phyloP scores from a whole-genome alignment of 306 rosid genomes.

The Calophaca sinica region DNA sequence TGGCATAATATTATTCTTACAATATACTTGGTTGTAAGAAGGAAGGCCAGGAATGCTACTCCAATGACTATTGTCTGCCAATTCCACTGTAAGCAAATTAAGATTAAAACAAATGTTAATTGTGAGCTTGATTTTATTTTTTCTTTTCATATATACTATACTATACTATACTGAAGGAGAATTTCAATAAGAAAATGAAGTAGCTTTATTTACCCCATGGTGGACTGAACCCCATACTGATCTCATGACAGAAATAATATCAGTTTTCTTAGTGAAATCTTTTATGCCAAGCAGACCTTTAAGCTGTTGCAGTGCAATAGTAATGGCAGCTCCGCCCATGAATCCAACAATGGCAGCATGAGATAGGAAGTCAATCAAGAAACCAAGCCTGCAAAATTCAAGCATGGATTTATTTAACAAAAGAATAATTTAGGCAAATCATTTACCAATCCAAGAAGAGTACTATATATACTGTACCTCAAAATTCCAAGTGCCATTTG shows the following conservation, averaged over 20 bases:
- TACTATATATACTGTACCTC: slow-evolving; percentile 48
- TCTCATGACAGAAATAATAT: slow-evolving; percentile 71
- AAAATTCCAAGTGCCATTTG: slow-evolving; percentile 70
- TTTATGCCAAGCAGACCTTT: slow-evolving; percentile 80
- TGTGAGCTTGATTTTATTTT: not conserved
- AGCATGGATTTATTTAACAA: not conserved
- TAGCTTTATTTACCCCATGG: slow-evolving; percentile 77
- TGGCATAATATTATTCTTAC: slow-evolving; percentile 50
- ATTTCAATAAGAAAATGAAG: not conserved
- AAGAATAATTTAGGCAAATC: not conserved
- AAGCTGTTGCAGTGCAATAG: slow-evolving; percentile 87
- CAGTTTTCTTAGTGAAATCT: slow-evolving; percentile 75
- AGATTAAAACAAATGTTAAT: slow-evolving; percentile 1
- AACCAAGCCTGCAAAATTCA: slow-evolving; percentile 72
- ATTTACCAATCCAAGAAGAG: not conserved
- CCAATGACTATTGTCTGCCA: slow-evolving; percentile 83
- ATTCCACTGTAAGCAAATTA: slow-evolving; percentile 78
- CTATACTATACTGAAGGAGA: slow-evolving; percentile 21
- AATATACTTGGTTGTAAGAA: slow-evolving; percentile 67
- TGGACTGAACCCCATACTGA: slow-evolving; percentile 61
- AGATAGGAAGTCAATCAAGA: slow-evolving; percentile 86
- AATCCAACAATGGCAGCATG: slow-evolving; percentile 94
- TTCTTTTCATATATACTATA: not conserved
- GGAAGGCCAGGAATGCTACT: slow-evolving; percentile 65
- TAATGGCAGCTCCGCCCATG: slow-evolving; percentile 93